phyloP scores from a whole-genome alignment of 1,139 yeast genomes.

The Groenewaldozyma sp. region DNA sequence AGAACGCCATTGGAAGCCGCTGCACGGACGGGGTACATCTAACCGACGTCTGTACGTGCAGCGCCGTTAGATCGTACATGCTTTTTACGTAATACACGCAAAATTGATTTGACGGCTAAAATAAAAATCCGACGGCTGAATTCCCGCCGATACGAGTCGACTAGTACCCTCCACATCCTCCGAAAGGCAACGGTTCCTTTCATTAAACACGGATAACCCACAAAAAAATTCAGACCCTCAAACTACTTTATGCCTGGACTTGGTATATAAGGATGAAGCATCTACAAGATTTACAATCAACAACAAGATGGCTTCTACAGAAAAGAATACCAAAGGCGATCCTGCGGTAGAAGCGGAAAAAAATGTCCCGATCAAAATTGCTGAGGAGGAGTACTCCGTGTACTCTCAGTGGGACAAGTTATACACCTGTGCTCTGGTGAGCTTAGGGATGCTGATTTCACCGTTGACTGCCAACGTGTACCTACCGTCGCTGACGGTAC shows the following conservation, averaged over 20 bases:
- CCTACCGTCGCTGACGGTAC: constrained; percentile 52
- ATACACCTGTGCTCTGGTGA: not conserved
- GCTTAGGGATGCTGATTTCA: not conserved
- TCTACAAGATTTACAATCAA: not conserved
- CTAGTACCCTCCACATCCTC: too few relatives aligned
- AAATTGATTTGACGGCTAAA: too few relatives aligned
- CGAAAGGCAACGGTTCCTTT: too few relatives aligned
- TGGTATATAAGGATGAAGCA: too few relatives aligned
- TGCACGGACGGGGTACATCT: too few relatives aligned
- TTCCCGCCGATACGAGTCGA: too few relatives aligned
- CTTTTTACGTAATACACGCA: too few relatives aligned
- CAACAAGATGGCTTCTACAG: not conserved
- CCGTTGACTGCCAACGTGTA: constrained; percentile 33
- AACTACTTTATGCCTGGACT: too few relatives aligned
- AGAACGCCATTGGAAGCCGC: too few relatives aligned
- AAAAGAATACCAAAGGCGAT: not conserved
- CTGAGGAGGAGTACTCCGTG: not conserved
- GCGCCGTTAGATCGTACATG: too few relatives aligned
- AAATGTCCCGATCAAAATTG: not conserved
- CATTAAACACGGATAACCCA: not conserved
- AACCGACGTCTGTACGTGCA: too few relatives aligned
- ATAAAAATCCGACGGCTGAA: too few relatives aligned
- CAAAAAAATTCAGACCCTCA: not conserved
- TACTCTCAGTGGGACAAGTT: not conserved
- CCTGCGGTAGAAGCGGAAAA: not conserved